A percentile compares a stretch with the other conserved stretches of the same genome.
Conservation (phyloP, 441 rosid species). For the Populus hybrid region DNA sequence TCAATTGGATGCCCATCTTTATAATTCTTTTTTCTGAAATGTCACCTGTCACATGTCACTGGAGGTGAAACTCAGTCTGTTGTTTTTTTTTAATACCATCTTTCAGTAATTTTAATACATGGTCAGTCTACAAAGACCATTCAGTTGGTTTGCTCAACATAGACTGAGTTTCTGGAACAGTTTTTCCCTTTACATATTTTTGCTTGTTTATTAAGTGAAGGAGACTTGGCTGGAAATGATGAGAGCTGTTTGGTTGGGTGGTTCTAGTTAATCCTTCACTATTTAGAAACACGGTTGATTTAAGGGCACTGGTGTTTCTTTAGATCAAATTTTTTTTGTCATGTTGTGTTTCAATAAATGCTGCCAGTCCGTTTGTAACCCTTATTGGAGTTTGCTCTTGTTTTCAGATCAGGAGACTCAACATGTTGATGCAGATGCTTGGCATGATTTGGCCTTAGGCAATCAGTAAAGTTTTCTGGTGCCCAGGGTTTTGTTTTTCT, state of each 20-base stretch:
- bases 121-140: no score
- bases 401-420: slow-evolving; percentile 71
- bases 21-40: background rate
- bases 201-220: background rate
- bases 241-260: background rate
- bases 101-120: background rate
- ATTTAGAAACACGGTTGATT: background rate
- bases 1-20: background rate
- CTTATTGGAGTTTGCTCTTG: background rate
- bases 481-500: background rate
- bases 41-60: background rate
- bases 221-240: background rate
- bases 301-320: background rate
- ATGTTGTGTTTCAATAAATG: background rate
- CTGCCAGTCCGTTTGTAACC: background rate
- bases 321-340: background rate
- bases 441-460: slow-evolving; percentile 79
- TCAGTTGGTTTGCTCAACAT: background rate
- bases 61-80: background rate
- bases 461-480: slow-evolving; percentile 34
- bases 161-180: background rate
- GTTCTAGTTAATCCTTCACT: background rate
- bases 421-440: slow-evolving; percentile 52
- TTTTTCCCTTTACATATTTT: background rate
- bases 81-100: no score